Evolutionary conservation across 148 eudicot species (phyloP).

Genomic region (Drosera capensis): DNA sequence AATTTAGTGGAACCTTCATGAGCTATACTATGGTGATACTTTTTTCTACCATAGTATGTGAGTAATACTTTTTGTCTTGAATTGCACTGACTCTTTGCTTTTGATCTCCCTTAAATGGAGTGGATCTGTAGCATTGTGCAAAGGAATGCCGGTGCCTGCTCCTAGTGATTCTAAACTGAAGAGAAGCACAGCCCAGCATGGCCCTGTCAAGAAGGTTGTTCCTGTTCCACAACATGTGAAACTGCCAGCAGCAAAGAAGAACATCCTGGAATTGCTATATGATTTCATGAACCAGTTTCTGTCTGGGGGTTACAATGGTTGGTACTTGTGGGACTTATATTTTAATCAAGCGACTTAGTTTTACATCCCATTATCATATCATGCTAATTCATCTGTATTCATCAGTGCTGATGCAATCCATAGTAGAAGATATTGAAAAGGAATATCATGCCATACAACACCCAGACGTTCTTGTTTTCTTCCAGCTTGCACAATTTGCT

Average conservation of each 20-base stretch:
- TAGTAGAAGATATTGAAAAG: slow-evolving; percentile 66
- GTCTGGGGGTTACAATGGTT: slow-evolving; percentile 90
- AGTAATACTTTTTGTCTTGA: not conserved
- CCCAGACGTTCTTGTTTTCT: slow-evolving; percentile 64
- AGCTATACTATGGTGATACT: slow-evolving; percentile 59
- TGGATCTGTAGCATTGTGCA: slow-evolving; percentile 67
- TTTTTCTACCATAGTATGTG: slow-evolving; percentile 5
- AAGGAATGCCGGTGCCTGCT: slow-evolving; percentile 57
- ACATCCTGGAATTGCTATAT: slow-evolving; percentile 37
- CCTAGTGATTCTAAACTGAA: slow-evolving; percentile 41
- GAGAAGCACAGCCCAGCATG: slow-evolving; percentile 46
- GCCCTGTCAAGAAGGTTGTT: slow-evolving; percentile 47
- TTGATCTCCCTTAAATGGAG: slow-evolving; percentile 32
- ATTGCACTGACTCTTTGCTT: slow-evolving; percentile 3
- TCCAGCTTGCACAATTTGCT: slow-evolving; percentile 77
- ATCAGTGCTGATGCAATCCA: slow-evolving; percentile 80
- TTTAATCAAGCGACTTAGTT: too few species aligned
- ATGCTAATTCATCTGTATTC: slow-evolving; percentile 10
- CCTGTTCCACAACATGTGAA: slow-evolving; percentile 39
- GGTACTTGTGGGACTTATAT: too few species aligned
- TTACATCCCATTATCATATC: not conserved
- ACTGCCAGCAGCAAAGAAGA: slow-evolving; percentile 47
- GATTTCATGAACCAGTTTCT: slow-evolving; percentile 67
- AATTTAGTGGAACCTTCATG: slow-evolving; percentile 74
- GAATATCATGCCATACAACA: slow-evolving; percentile 65